Evolutionary conservation across 345 rosid genomes (phyloP).

Genomic region (Populus alba): DNA sequence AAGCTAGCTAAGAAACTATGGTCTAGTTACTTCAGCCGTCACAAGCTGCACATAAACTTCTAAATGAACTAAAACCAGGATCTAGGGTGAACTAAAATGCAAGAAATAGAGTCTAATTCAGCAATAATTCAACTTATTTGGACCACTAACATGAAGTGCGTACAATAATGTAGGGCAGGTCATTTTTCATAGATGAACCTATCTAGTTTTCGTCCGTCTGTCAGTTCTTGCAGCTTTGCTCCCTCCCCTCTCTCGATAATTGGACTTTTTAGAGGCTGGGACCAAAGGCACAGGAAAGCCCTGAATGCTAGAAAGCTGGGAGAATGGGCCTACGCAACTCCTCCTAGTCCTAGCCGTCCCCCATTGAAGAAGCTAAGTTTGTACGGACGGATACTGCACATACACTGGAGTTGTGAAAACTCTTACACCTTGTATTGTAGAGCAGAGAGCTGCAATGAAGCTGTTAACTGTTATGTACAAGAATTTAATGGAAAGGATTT

Average conservation of each 20-base stretch:
- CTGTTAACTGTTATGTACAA: neutral
- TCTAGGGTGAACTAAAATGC: neutral
- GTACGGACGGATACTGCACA: neutral
- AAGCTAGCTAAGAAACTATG: neutral
- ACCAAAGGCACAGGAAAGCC: neutral
- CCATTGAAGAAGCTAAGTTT: neutral
- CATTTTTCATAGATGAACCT: neutral
- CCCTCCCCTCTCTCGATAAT: neutral
- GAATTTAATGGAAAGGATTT: neutral
- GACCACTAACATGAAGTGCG: neutral
- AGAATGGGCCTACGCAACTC: neutral
- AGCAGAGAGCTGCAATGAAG: neutral
- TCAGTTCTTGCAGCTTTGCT: neutral
- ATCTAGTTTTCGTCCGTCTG: neutral
- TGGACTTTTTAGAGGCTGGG: neutral
- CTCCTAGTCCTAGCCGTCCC: neutral
- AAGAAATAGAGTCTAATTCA: neutral
- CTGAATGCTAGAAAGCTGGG: neutral
- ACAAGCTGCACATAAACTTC: no score
- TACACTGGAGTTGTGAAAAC: neutral
- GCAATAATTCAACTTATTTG: neutral
- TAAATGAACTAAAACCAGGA: neutral
- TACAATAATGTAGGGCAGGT: neutral
- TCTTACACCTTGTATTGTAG: neutral
- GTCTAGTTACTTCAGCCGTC: neutral